These are phyloP conservation scores for Ogataea methylovora DNA, from an alignment of 805 yeast species.

Conservation along the genomic window DNA sequence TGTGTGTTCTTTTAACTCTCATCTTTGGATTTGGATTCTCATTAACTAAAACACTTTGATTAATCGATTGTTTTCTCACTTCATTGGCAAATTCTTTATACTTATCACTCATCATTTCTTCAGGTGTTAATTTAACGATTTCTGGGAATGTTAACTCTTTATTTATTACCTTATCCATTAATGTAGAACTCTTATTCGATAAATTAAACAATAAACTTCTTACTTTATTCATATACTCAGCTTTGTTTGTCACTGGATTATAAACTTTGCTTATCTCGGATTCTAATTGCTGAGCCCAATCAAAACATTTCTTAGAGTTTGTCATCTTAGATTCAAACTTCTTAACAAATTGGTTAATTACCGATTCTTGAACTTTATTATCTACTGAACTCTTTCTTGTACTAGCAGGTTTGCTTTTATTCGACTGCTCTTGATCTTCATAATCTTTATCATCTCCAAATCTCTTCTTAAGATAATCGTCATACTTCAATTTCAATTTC, in stretches of 20 bases:
- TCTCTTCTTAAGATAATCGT: conserved; percentile 14
- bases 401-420: conserved; percentile 6
- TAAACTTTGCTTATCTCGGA: conserved; percentile 31
- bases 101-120: conserved; percentile 75
- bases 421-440: conserved; percentile 5
- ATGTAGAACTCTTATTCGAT: conserved; percentile 47
- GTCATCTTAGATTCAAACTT: conserved; percentile 36
- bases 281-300: conserved; percentile 49
- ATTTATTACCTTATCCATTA: conserved; percentile 50
- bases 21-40: conserved; percentile 42
- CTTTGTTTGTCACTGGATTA: conserved; percentile 11
- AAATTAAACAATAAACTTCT: conserved; percentile 59
- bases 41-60: conserved; percentile 55
- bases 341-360: conserved; percentile 41
- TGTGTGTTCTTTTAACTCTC: conserved; percentile 71
- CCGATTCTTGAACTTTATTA: conserved; percentile 37
- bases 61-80: conserved; percentile 61
- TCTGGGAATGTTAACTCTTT: conserved; percentile 46
- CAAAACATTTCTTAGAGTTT: conserved; percentile 1
- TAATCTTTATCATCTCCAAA: conserved; percentile 4
- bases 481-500: conserved; percentile 22
- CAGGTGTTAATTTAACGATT: conserved; percentile 58
- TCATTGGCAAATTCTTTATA: conserved; percentile 61
- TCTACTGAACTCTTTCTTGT: conserved; percentile 10
- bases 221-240: conserved; percentile 57